phyloP scores from a whole-genome alignment of 805 yeast genomes.

The Tetrapisispora phaffii region DNA sequence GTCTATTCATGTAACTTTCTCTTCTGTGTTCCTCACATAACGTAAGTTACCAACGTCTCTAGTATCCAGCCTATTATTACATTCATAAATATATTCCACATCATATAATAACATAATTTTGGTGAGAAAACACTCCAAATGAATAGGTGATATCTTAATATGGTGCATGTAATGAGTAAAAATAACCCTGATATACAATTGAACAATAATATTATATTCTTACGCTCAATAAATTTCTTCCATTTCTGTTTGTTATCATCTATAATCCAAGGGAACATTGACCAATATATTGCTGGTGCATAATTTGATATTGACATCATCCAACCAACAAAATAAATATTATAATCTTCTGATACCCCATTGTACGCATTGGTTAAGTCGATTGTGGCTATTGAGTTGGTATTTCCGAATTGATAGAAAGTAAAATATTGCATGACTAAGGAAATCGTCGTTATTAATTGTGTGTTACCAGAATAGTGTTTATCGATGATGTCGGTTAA shows the following conservation, averaged over 20 bases:
- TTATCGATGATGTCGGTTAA: slow-evolving; percentile 5
- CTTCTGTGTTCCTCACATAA: neutral
- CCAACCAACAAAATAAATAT: slow-evolving; percentile 60
- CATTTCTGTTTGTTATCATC: slow-evolving; percentile 14
- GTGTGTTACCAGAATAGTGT: slow-evolving; percentile 6
- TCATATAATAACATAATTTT: slow-evolving; percentile 66
- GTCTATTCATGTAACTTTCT: no score
- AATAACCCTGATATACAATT: slow-evolving; percentile 51
- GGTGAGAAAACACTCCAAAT: slow-evolving; percentile 98
- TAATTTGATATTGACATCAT: slow-evolving; percentile 78
- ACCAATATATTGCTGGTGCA: slow-evolving; percentile 80
- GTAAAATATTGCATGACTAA: slow-evolving; percentile 61
- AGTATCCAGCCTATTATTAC: slow-evolving; percentile 32
- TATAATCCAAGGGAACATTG: slow-evolving; percentile 29
- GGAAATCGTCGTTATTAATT: slow-evolving; percentile 11
- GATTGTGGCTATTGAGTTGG: slow-evolving; percentile 85
- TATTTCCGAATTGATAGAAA: slow-evolving; percentile 81
- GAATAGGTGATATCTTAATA: slow-evolving; percentile 75
- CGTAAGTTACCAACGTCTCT: slow-evolving; percentile 5
- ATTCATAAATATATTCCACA: slow-evolving; percentile 56
- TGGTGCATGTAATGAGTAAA: slow-evolving; percentile 58
- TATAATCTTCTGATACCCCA: slow-evolving; percentile 60
- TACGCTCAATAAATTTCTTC: slow-evolving; percentile 11
- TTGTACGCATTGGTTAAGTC: slow-evolving; percentile 89
- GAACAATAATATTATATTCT: slow-evolving; percentile 35